Evolutionary conservation across 192 early-diverging fungal genomes (phyloP), one percentile per base, ranked within the genome.

Genomic region (Coemansia sp.): DNA sequence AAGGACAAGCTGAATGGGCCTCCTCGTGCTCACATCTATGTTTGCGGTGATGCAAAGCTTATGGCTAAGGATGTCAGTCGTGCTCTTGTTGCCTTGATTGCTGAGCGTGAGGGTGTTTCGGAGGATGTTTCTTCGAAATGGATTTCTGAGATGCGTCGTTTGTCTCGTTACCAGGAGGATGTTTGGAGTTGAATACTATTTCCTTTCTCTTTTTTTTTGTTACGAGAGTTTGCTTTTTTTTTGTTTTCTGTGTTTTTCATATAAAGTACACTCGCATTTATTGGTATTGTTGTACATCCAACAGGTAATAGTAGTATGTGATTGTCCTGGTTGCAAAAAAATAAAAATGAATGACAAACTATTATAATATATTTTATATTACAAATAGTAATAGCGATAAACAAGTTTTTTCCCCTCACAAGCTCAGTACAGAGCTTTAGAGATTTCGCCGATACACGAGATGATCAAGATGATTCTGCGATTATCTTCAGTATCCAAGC

Each of bases 1-100:
- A 67, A 87, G 59, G 77, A 67, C 18, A 66, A 43, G 46, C 55
- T 74, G 30, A 55, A 50, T 26, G 71, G 71, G 1, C 56, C 71
- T 32, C 32, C 71, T 4, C 44, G 78, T 9, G 92, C 86, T 0
- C 85, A 86, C 55, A 81, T 96, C 25, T 98, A 95, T 47, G 85
- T 95, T 44, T 98, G 93, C 60, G 92, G 93, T 56, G 96, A 98
- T 64, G 96, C 93, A 40, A 97, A 94, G 79, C 74, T 81, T 58
- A 98, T 98, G 96, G 96, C 96, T 17, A 82, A 83, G 40, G 94
- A 97, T 54, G 96, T 98, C 8, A 65, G 88, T 41, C 45, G 69
- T 18, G 72, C 71, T 5, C 68, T 97, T 45, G 68, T 81, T 13
- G 60, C 73, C 5, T 50, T 72, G 52, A 83, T 95, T 65, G 90